Evolutionary conservation across 139 green algal genomes (phyloP).

Genomic region (Closterium sp.): DNA sequence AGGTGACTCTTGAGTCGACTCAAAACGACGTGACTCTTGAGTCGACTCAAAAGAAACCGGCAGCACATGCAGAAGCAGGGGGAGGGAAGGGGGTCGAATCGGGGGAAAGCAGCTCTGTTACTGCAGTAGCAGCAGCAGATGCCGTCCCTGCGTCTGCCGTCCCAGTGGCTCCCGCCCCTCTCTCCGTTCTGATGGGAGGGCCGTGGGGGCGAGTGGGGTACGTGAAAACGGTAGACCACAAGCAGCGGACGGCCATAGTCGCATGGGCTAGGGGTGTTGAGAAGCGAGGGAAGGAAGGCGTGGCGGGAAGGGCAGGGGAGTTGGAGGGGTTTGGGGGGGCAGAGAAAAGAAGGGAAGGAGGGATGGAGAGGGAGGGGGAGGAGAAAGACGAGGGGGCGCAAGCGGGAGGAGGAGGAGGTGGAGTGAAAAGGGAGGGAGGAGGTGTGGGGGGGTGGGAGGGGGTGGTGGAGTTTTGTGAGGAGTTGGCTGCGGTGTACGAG

Average conservation of each 20-base stretch:
- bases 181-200: neutral
- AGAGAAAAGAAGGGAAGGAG: neutral
- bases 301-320: no score
- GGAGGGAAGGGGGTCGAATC: no score
- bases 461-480: neutral
- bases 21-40: no score
- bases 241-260: constrained; percentile 44
- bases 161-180: neutral
- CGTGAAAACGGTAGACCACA: constrained; percentile 37
- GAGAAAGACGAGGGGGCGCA: no score
- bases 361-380: no score
- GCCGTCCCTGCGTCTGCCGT: neutral
- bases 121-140: neutral
- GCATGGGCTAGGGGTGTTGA: constrained; percentile 37
- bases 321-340: neutral
- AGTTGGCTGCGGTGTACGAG: constrained; percentile 55
- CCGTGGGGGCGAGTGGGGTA: constrained; percentile 20
- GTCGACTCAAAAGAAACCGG: no score
- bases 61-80: no score
- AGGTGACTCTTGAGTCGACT: no score
- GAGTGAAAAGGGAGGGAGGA: neutral
- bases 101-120: no score
- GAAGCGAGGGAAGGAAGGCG: neutral
- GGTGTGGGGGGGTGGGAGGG: neutral
- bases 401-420: no score